Percentiles rank a stretch among this genome's conserved stretches.
phyloP scores from a whole-genome alignment of 2,329 filamentous ascomycete genomes.

The Trichophyton mentagrophytes region DNA sequence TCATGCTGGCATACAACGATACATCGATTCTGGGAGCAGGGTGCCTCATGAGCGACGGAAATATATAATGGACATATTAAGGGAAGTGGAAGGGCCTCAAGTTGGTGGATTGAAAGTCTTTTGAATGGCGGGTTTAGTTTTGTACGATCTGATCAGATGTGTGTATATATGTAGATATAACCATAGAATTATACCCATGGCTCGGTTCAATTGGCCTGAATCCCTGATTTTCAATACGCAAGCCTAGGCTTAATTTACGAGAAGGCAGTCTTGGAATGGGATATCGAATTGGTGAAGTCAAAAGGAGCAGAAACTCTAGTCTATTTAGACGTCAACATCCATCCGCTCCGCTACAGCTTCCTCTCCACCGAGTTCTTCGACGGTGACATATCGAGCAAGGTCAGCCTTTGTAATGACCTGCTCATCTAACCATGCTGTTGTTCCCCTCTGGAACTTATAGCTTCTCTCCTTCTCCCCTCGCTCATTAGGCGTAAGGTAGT shows the following conservation, averaged over 20 bases:
- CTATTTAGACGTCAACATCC: slow-evolving; percentile 44
- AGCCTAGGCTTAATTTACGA: too few species aligned
- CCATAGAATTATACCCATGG: background rate
- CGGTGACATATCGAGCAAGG: slow-evolving; percentile 83
- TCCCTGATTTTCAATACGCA: background rate
- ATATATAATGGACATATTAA: slow-evolving; percentile 36
- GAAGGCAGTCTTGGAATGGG: background rate
- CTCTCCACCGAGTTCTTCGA: slow-evolving; percentile 68
- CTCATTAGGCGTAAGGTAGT: slow-evolving; percentile 87
- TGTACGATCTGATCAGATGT: background rate
- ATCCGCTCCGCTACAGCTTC: slow-evolving; percentile 52
- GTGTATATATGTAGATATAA: background rate
- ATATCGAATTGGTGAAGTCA: background rate
- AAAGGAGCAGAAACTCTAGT: background rate
- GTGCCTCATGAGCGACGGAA: slow-evolving; percentile 26
- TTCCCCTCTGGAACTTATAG: slow-evolving; percentile 80
- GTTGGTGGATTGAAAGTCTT: slow-evolving; percentile 18
- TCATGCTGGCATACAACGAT: slow-evolving; percentile 36
- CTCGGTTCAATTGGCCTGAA: background rate
- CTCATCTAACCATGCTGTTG: slow-evolving; percentile 92
- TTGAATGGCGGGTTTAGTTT: background rate
- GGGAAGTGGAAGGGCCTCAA: slow-evolving; percentile 31
- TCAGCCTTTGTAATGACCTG: slow-evolving; percentile 92
- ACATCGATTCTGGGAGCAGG: slow-evolving; percentile 25
- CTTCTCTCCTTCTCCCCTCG: slow-evolving; percentile 82